Base-by-base conservation (phyloP, 1,139 yeast species). In the Kodamaea fungicola region DNA sequence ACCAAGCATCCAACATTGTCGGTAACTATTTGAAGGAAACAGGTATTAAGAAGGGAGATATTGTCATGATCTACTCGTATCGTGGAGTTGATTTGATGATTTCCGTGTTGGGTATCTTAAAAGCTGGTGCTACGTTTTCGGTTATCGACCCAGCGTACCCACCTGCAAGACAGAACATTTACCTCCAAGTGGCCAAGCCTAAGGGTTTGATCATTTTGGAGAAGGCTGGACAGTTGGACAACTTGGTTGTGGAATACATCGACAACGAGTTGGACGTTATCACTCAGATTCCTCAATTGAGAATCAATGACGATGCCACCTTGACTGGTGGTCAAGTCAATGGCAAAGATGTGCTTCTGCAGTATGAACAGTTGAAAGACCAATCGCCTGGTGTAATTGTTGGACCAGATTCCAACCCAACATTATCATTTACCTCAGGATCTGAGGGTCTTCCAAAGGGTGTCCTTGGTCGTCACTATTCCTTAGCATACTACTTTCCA, bases 141-240 rank as follows among this genome's bases (percentile, higher is more conserved):
- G 99, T 94, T 22, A 92, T 92, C 49, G 99, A 92, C 57, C 98
- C 98, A 6, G 97, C 98, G 2, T 92, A 92, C 60, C 99, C 99
- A 30, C 96, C 98, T 16, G 95, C 95, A 7, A 80, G 99, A 63
- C 99, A 92, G 62, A 92, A 87, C 50, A 80, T 92, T 45, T 92
- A 92, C 59, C 74, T 92, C 44, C 79, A 85, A 27, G 99, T 92
- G 9, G 97, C 98, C 29, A 81, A 84, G 59, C 99, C 99, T 30
- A 78, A 68, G 51, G 98, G 95, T 45, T 73, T 92, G 50, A 82
- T 92, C 46, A 96, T 90, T 22, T 80, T 92, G 52, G 82, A 83
- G 51, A 85, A 89, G 59, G 98, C 98, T 1, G 98, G 98, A 25
- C 61, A 67, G 26, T 70, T 94, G 52, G 89, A 86, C 52, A 73